Evolutionary conservation across 1,284 basidiomycete species (phyloP), one percentile per base, ranked within the genome.

Genomic region (Exobasidium cylindrosporum): DNA sequence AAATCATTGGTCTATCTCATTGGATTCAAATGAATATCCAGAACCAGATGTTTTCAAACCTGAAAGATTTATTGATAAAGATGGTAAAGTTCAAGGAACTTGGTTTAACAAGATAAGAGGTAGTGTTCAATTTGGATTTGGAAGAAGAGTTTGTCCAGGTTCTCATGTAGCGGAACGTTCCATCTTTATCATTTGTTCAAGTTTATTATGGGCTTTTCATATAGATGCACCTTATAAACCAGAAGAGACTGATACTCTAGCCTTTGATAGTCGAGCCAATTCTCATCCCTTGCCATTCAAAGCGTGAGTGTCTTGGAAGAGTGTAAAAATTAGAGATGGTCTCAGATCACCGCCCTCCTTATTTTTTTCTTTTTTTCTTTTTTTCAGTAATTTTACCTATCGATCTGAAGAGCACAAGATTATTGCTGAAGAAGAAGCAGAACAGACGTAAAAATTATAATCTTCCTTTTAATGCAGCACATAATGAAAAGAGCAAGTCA

Each of bases 151-250:
- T 24, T 81, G 80, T 46, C 75, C 79, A n/a, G 81, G 81, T 4
- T 64, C 76, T 31, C 75, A 82, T 45, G 69, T 82, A 3, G 81
- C 81, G 21, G 76, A 77, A 57, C 69, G 79, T 35, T 76, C 73
- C 2, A 63, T 82, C 26, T 70, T 74, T 54, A 81, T 82, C 65
- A 78, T 76, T 47, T 59, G 73, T 0, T 80, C 81, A 0, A 64
- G 67, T 43, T 58, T 81, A 28, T 70, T 81, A 1, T 82, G 81
- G 81, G 71, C 78, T 7, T 77, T 79, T 58, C 58, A 77, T 30
- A 73, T 81, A 24, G 29, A 13, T 4, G 40, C 56, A 21, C 65
- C 67, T 0, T 28, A 29, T 2, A 61, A 58, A 2, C 56, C 60
- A 30, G 50, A 57, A 0, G 35, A 47, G 6, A 63, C 65, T 3